phyloP scores from a whole-genome alignment of 2,329 filamentous ascomycete species.

The Septoria linicola region DNA sequence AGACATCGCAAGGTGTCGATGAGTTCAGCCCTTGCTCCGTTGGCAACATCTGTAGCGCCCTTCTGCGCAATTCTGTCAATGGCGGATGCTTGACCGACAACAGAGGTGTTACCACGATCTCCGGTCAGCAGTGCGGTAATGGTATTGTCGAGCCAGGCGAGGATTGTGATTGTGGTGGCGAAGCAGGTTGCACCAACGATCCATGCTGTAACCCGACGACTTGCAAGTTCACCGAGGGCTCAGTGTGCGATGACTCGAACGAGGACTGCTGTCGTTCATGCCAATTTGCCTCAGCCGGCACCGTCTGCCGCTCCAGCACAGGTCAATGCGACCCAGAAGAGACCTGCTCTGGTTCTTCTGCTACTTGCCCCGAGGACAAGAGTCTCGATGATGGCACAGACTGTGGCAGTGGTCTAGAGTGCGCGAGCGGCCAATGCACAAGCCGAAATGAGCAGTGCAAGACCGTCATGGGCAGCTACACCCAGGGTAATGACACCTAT shows the following conservation, averaged over 20 bases:
- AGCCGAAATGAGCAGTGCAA: conserved; percentile 87
- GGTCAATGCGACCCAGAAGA: conserved; percentile 84
- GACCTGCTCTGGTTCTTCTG: conserved; percentile 69
- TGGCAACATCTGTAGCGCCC: conserved; percentile 88
- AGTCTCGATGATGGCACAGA: conserved; percentile 66
- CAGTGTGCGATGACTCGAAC: conserved; percentile 81
- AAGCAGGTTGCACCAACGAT: conserved; percentile 68
- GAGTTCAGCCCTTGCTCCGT: conserved; percentile 85
- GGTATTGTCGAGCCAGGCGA: conserved; percentile 94
- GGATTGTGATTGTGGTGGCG: conserved; percentile 92
- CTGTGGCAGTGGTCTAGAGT: conserved; percentile 72
- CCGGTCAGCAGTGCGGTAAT: conserved; percentile 86
- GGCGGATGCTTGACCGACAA: conserved; percentile 81
- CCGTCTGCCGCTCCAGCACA: conserved; percentile 76
- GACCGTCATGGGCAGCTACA: conserved; percentile 73
- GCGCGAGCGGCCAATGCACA: conserved; percentile 92
- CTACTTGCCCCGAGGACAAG: conserved; percentile 71
- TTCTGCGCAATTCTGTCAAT: conserved; percentile 74
- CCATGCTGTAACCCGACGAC: conserved; percentile 80
- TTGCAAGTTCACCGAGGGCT: conserved; percentile 74
- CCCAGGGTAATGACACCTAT: conserved; percentile 71
- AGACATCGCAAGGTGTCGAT: conserved; percentile 69
- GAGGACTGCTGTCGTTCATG: conserved; percentile 79
- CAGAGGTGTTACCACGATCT: conserved; percentile 75
- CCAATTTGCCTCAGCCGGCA: conserved; percentile 64